Percentiles rank a stretch among this genome's conserved stretches.
Evolutionary conservation across 192 early-diverging fungal species (phyloP).

Genomic region (Linnemannia schmuckeri): DNA sequence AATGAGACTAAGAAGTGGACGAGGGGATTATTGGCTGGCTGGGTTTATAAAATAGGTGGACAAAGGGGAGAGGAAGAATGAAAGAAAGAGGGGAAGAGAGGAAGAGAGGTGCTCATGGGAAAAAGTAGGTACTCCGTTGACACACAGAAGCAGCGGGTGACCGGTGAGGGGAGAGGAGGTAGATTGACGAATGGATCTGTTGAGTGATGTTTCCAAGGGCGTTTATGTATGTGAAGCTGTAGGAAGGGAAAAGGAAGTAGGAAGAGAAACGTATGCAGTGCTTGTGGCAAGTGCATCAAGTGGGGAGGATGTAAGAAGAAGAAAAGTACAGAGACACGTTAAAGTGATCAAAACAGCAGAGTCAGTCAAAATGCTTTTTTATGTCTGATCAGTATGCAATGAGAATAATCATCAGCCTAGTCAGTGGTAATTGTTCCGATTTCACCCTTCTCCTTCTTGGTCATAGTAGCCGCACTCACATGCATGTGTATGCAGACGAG

Average conservation of each 20-base stretch:
- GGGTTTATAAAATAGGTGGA: not conserved
- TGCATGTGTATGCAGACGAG: not conserved
- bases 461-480: not conserved
- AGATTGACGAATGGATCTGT: too few species aligned
- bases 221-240: too few species aligned
- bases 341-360: not conserved
- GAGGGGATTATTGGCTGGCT: not conserved
- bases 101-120: not conserved
- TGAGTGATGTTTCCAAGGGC: too few species aligned
- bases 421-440: not conserved
- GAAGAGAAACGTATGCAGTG: too few species aligned
- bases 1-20: not conserved
- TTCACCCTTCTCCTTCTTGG: not conserved
- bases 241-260: too few species aligned
- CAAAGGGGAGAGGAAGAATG: not conserved
- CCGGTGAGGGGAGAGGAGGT: too few species aligned
- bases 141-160: too few species aligned
- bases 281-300: too few species aligned
- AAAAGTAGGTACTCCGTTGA: too few species aligned
- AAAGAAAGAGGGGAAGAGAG: not conserved
- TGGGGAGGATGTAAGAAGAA: not conserved
- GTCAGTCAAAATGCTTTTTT: not conserved
- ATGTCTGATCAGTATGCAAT: not conserved
- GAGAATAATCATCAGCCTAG: not conserved
- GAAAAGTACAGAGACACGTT: not conserved